Percentiles rank a stretch among this genome's conserved stretches.
Evolutionary conservation across 148 eudicot species (phyloP).

Genomic region (Diospyros lotus): DNA sequence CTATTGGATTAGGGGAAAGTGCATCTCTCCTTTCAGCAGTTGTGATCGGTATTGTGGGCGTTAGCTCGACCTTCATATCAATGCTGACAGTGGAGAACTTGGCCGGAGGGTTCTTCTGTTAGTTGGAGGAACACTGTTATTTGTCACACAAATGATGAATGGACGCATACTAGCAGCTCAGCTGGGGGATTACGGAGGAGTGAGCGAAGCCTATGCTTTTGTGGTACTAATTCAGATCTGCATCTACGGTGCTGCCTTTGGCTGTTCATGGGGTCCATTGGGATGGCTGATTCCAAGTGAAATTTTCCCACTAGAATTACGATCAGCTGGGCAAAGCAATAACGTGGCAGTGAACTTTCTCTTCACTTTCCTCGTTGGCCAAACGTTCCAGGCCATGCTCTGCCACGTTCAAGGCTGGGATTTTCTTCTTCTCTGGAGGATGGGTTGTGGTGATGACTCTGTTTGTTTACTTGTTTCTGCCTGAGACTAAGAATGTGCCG

Average conservation of each 20-base stretch:
- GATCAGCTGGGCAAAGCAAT: conserved; percentile 6
- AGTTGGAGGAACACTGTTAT: conserved; percentile 32
- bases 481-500: conserved; percentile 9
- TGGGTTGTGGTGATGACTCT: conserved; percentile 42
- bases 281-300: conserved; percentile 33
- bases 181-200: conserved; percentile 19
- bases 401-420: conserved; percentile 8
- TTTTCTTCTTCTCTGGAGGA: conserved; percentile 43
- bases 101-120: conserved; percentile 26
- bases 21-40: conserved; percentile 39
- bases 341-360: conserved; percentile 12
- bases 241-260: conserved; percentile 25
- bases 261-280: conserved; percentile 46
- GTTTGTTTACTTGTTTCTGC: conserved; percentile 22
- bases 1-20: conserved; percentile 42
- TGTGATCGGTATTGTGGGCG: conserved; percentile 24
- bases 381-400: conserved; percentile 4
- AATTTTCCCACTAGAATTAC: conserved; percentile 5
- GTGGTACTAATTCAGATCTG: conserved; percentile 24
- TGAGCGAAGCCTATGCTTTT: conserved; percentile 9
- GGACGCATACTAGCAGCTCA: conserved; percentile 25
- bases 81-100: conserved; percentile 17
- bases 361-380: conserved; percentile 11
- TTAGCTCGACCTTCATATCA: conserved; percentile 23
- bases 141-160: conserved; percentile 9